Percentiles rank a stretch among this genome's conserved stretches.
Conservation (phyloP, 192 early-diverging fungal species). For the Backusella liffmaniae region DNA sequence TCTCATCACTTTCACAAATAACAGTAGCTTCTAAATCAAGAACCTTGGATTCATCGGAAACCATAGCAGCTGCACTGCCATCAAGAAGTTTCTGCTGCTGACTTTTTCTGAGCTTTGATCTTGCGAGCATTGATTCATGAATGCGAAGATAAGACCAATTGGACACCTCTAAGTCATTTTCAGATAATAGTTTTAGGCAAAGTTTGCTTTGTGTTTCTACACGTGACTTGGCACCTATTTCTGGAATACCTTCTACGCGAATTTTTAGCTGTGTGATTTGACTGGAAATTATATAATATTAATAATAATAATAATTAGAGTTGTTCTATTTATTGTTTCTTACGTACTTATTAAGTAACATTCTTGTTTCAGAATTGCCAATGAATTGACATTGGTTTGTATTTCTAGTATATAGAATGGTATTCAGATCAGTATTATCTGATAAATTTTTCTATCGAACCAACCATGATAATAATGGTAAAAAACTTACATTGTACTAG, state of each 20-base stretch:
- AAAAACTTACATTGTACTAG: neutral
- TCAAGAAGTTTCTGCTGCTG: constrained; percentile 26
- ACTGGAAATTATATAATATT: neutral
- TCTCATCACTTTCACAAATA: constrained; percentile 82
- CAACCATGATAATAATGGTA: neutral
- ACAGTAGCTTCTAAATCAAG: constrained; percentile 80
- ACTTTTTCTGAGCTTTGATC: constrained; percentile 62
- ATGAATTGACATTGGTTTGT: neutral
- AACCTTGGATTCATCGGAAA: constrained; percentile 46
- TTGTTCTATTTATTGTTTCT: neutral
- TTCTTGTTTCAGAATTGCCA: neutral
- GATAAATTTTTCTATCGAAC: neutral
- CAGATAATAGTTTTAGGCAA: constrained; percentile 77
- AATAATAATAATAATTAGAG: neutral
- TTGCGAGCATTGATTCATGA: constrained; percentile 80
- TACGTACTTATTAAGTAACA: neutral
- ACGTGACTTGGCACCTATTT: constrained; percentile 73
- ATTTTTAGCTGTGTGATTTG: constrained; percentile 11
- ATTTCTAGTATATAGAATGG: neutral
- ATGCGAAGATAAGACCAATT: constrained; percentile 85
- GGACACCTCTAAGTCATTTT: constrained; percentile 63
- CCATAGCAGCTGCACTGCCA: constrained; percentile 34
- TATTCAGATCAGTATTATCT: neutral
- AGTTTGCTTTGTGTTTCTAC: constrained; percentile 96
- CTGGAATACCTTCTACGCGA: constrained; percentile 44